phyloP scores from a whole-genome alignment of 2,329 filamentous ascomycete species.

The Myriosclerotinia curreyana region DNA sequence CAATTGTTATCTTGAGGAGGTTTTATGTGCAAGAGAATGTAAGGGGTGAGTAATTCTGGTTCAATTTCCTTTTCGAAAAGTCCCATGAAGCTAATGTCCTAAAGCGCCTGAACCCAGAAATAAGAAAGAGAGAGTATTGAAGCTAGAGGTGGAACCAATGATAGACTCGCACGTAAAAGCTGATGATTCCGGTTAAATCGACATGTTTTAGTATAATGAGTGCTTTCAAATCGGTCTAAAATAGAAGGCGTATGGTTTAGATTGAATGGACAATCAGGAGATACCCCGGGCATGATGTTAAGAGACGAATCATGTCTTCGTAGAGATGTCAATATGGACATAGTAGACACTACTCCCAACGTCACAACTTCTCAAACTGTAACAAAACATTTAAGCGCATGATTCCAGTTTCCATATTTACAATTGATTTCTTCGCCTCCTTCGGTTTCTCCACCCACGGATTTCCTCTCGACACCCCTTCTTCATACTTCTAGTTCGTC shows the following conservation, averaged over 20 bases:
- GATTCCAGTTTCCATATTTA: conserved; percentile 21
- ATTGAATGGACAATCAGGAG: neutral
- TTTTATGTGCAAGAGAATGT: conserved; percentile 99
- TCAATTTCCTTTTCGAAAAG: neutral
- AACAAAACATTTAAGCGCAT: conserved; percentile 1
- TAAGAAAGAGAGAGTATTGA: conserved; percentile 39
- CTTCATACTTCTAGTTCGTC: conserved; percentile 9
- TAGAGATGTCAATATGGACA: neutral
- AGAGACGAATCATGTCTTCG: neutral
- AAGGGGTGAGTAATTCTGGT: conserved; percentile 60
- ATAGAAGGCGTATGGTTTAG: neutral
- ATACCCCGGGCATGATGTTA: neutral
- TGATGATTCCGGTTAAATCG: neutral
- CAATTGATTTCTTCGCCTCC: conserved; percentile 10
- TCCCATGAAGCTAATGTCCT: conserved; percentile 16
- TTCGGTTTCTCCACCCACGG: conserved; percentile 2
- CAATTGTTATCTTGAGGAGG: conserved; percentile 83
- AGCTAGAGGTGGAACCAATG: conserved; percentile 37
- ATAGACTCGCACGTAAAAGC: conserved; percentile 22
- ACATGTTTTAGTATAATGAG: neutral
- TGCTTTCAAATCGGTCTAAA: neutral
- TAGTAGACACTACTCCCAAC: conserved; percentile 5
- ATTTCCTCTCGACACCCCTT: neutral
- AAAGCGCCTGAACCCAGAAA: conserved; percentile 38
- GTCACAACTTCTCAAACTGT: neutral